Evolutionary conservation across 2,329 filamentous ascomycete genomes (phyloP).

Genomic region (Ophiognomonia clavigignenti-juglandacearum): DNA sequence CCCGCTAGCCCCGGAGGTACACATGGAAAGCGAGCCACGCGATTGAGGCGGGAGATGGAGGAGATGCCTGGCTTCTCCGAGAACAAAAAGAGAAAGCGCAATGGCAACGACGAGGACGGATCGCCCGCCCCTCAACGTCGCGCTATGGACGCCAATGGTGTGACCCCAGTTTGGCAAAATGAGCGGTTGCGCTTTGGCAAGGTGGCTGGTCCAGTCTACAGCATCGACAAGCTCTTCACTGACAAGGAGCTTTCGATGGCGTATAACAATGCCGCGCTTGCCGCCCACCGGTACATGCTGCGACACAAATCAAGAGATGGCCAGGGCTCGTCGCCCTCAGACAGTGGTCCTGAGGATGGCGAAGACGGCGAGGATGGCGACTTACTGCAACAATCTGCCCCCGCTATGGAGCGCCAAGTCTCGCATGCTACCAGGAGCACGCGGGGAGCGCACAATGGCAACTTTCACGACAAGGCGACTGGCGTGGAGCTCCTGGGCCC

Average conservation of each 20-base stretch:
- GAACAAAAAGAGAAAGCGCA: slow-evolving; percentile 59
- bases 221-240: slow-evolving; percentile 65
- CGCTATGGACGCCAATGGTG: slow-evolving; percentile 49
- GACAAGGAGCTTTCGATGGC: slow-evolving; percentile 65
- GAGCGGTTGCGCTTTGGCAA: slow-evolving; percentile 52
- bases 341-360: slow-evolving; percentile 47
- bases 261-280: slow-evolving; percentile 58
- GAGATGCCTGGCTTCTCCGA: slow-evolving; percentile 52
- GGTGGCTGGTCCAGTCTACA: slow-evolving; percentile 57
- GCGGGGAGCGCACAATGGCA: slow-evolving; percentile 47
- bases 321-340: slow-evolving; percentile 44
- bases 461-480: slow-evolving; percentile 52
- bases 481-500: slow-evolving; percentile 57
- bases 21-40: slow-evolving; percentile 58
- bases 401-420: slow-evolving; percentile 58
- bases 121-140: slow-evolving; percentile 56
- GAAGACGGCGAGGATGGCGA: slow-evolving; percentile 43
- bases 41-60: slow-evolving; percentile 56
- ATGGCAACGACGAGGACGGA: slow-evolving; percentile 55
- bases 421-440: slow-evolving; percentile 63
- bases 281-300: slow-evolving; percentile 57
- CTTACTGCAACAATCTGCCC: slow-evolving; percentile 40
- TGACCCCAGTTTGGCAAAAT: slow-evolving; percentile 58
- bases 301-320: slow-evolving; percentile 53
- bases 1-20: slow-evolving; percentile 59